Base-by-base conservation (phyloP, 257 asterid genomes). In the Echium plantagineum region DNA sequence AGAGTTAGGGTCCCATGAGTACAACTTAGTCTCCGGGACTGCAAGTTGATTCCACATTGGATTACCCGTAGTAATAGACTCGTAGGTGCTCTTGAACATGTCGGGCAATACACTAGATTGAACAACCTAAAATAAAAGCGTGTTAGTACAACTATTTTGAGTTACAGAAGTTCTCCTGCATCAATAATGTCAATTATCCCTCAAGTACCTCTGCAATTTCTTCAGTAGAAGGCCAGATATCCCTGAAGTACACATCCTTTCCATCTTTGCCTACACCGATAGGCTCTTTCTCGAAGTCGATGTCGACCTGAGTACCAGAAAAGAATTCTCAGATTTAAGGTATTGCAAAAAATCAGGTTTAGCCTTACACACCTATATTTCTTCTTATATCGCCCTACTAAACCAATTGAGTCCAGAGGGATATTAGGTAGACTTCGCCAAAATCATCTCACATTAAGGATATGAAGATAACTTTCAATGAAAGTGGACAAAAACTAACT, bases 261-360 rank as follows among this genome's bases (percentile, higher is more conserved):
- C 96, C 98, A 32, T 84, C 93, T 74, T 87, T 83, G 59, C 95
- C 85, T 19, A 81, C 80, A 10, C 98, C 98, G 75, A 90, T 82
- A 55, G 98, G 96, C 80, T 90, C 96, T 79, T 80, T 87, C 62
- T 83, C 95, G 61, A 90, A 90, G 72, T 90, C 98, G 56, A 90
- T 87, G 71, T 90, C 84, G 60, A 87, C 98, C 98, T 90, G 80
- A 65, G 15, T 12, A n/a, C 28, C 22, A 13, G 30, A 54, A 15
- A 24, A 6, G 57, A 51, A n/a, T 1, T 21, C 42, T 55, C 55
- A 64, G 18, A 35, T 35, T 35, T 57, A 19, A 12, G 3, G 47
- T 10, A 42, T 42, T 42, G 17, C 49, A 10, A 42, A 10, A 42
- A 42, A 35, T 35, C 46, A 35, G 46, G 7, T 35, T 35, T 35